phyloP scores from a whole-genome alignment of 2,329 filamentous ascomycete genomes.

The Verticillium longisporum region DNA sequence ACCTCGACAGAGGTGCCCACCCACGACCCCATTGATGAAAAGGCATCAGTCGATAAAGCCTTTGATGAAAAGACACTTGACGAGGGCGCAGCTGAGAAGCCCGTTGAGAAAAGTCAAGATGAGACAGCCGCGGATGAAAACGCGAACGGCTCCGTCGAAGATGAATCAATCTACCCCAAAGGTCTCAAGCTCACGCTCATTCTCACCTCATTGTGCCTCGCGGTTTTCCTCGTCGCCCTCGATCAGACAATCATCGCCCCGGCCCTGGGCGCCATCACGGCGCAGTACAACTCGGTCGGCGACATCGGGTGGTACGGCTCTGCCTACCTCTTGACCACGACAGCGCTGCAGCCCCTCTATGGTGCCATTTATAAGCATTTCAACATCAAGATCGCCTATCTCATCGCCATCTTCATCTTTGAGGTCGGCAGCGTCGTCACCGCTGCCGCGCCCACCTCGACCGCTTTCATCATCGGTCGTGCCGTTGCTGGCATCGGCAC shows the following conservation, averaged over 20 bases:
- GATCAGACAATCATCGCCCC: slow-evolving; percentile 47
- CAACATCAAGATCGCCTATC: slow-evolving; percentile 38
- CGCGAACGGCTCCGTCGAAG: slow-evolving; percentile 3
- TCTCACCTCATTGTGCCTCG: slow-evolving; percentile 34
- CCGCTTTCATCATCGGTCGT: slow-evolving; percentile 43
- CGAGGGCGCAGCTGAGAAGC: neutral
- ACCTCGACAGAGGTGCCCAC: neutral
- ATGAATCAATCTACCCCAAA: slow-evolving; percentile 26
- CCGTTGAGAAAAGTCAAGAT: neutral
- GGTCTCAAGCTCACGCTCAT: slow-evolving; percentile 32
- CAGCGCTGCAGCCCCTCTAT: slow-evolving; percentile 42
- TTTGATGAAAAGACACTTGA: neutral
- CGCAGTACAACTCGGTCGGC: slow-evolving; percentile 33
- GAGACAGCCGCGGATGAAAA: neutral
- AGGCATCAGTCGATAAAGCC: neutral
- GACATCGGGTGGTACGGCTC: slow-evolving; percentile 49
- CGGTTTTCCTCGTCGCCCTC: slow-evolving; percentile 42
- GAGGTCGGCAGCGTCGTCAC: slow-evolving; percentile 36
- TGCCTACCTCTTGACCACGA: slow-evolving; percentile 40
- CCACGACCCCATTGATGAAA: neutral
- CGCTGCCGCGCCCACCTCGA: slow-evolving; percentile 36
- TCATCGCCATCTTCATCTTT: slow-evolving; percentile 34
- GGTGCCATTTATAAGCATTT: slow-evolving; percentile 44
- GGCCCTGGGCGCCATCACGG: slow-evolving; percentile 44
- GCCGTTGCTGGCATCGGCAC: slow-evolving; percentile 45